Conservation (phyloP, 495 filamentous ascomycete genomes). For the Chaetomium cochliodes region DNA sequence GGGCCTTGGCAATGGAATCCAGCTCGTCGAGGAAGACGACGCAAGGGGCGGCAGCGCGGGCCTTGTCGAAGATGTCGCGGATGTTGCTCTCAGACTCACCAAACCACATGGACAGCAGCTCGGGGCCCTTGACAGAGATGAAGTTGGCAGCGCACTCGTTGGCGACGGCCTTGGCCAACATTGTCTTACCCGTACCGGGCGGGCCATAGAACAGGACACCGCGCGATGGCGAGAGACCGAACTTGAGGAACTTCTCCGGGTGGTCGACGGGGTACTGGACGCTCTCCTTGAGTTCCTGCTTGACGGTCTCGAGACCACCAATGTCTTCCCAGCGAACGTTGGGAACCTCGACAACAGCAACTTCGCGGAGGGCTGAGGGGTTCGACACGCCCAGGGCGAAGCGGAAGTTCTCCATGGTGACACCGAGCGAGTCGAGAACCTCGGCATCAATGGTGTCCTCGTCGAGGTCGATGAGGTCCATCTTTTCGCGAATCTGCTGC, state of each 20-base stretch:
- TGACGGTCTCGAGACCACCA: conserved; percentile 96
- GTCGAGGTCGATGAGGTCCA: conserved; percentile 98
- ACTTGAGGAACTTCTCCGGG: conserved; percentile 99
- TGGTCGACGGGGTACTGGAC: conserved; percentile 99
- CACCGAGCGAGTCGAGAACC: conserved; percentile 94
- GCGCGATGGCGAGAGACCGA: conserved; percentile 94
- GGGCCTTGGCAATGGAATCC: conserved; percentile 98
- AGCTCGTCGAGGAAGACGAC: conserved; percentile 98
- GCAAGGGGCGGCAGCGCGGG: conserved; percentile 94
- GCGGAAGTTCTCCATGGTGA: conserved; percentile 99
- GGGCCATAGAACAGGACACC: conserved; percentile 99
- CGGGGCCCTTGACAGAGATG: conserved; percentile 97
- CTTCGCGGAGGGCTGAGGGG: conserved; percentile 96
- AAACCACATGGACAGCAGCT: conserved; percentile 99
- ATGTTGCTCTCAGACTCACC: conserved; percentile 99
- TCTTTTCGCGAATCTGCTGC: conserved; percentile 99
- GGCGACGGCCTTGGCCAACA: conserved; percentile 98
- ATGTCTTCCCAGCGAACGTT: conserved; percentile 99
- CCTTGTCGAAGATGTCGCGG: conserved; percentile 99
- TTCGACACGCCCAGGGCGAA: conserved; percentile 97
- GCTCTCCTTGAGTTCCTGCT: conserved; percentile 98
- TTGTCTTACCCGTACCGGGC: conserved; percentile 98
- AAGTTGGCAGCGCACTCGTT: conserved; percentile 99
- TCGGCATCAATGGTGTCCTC: conserved; percentile 99
- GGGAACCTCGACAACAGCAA: conserved; percentile 97